Base-by-base conservation (phyloP, 306 rosid species). In the Rosa rugosa region DNA sequence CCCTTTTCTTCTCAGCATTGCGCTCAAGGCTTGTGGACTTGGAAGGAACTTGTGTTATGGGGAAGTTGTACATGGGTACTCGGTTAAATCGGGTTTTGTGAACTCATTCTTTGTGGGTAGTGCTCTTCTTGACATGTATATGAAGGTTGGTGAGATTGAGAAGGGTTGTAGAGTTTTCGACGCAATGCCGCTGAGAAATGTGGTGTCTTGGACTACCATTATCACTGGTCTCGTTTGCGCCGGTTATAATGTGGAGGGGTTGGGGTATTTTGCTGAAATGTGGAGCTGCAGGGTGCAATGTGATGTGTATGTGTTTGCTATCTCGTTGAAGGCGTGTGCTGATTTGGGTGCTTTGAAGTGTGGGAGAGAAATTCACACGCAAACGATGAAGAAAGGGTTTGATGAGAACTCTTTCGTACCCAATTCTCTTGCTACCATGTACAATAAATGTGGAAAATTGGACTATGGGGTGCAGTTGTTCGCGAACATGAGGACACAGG, bases 251-350 rank as follows among this genome's bases (percentile, higher is more conserved):
- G 66, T 60, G 57, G 82, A 86, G 75, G 97, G 93, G 2, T 76
- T 93, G 64, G 23, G n/a, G 51, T 93, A 87, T 85, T 91, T 91
- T 73, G 87, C 88, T 73, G 86, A 86, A 73, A 90, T 94, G 97
- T 86, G 93, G 96, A 88, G 86, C 44, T 89, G 88, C 64, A 88
- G 86, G 79, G 91, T 88, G 63, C 89, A 82, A 20, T 92, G 76
- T 82, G 93, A 92, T 56, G 77, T 92, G 2, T 83, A 85, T 77
- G 78, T 87, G 40, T 92, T 87, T 84, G 89, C 92, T 9, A 89
- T 90, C 86, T 85, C 87, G 27, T 82, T 90, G 84, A 90, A 89
- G 78, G 97, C 93, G 18, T 88, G 91, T 74, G 93, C 98, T 63
- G 90, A 84, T 87, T 84, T 85, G 42, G 83, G 89, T 63, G 86